Evolutionary conservation across 1,284 basidiomycete genomes (phyloP).

Genomic region (Leccinum angustisporum): DNA sequence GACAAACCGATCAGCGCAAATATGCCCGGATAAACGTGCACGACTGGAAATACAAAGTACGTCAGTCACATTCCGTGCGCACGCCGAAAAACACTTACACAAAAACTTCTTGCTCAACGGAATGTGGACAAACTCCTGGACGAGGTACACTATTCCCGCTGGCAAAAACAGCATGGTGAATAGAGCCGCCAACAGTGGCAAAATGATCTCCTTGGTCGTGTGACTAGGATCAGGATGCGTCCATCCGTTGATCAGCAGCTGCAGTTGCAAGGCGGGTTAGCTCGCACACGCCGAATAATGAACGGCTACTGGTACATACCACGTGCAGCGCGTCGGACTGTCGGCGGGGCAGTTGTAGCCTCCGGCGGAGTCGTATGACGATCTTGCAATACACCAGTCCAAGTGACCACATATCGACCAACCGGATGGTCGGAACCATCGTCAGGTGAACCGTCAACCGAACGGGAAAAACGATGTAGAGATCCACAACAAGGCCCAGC

Average conservation of each 20-base stretch:
- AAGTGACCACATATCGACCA: constrained; percentile 82
- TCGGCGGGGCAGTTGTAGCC: constrained; percentile 49
- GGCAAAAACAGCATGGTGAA: constrained; percentile 64
- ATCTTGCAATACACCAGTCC: constrained; percentile 77
- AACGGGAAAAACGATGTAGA: constrained; percentile 74
- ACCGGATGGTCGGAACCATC: constrained; percentile 62
- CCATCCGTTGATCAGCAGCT: constrained; percentile 73
- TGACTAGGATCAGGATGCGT: constrained; percentile 60
- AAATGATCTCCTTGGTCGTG: constrained; percentile 70
- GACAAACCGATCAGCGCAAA: constrained; percentile 57
- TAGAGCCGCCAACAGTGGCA: constrained; percentile 54
- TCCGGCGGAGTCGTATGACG: constrained; percentile 49
- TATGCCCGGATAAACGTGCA: constrained; percentile 71
- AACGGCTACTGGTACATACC: constrained; percentile 40
- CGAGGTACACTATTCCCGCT: constrained; percentile 44
- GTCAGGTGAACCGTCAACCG: constrained; percentile 59
- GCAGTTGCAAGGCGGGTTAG: constrained; percentile 13
- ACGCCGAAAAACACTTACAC: constrained; percentile 45
- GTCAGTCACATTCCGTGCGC: background rate
- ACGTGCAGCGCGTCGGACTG: constrained; percentile 58
- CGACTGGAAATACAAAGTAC: constrained; percentile 42
- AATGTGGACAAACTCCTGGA: constrained; percentile 39
- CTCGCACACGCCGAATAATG: background rate
- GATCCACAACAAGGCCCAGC: constrained; percentile 70
- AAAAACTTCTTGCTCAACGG: constrained; percentile 50